Evolutionary conservation across 768 basidiomycete genomes (phyloP), one percentile per base, ranked within the genome.

Genomic region (Podaxis sp.): DNA sequence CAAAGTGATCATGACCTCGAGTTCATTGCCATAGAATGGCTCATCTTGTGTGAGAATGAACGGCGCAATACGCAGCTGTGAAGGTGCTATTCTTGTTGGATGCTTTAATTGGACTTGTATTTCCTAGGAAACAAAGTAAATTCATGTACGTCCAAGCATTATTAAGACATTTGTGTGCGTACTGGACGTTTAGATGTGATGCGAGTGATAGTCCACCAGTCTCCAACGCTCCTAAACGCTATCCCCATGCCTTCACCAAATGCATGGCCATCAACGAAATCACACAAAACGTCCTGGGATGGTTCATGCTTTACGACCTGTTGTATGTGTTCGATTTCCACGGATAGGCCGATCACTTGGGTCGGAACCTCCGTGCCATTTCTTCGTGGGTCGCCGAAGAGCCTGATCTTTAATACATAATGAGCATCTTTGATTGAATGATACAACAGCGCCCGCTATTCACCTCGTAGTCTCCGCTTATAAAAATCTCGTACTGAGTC

Each of bases 401-500:
- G 79, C 65, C 93, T 80, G 61, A 95, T 92, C 89, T 93, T 67
- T 7, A 57, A 24, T 36, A 46, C 49, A 55, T 33, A 26, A 65
- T 54, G 54, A 52, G 4, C 49, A 52, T 2, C 8, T 26, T 57
- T 30, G 52, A 59, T 40, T 33, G 33, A 53, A 24, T 51, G 38
- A 64, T 42, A 46, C 22, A 51, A 22, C 57, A n/a, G 46, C 24
- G 61, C 30, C 58, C 5, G 33, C 62, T 22, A 17, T 57, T 42
- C 65, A 86, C 92, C 82, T 96, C 94, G 69, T 95, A 96, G 65
- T 93, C 87, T 8, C 88, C 92, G 69, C 90, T 89, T 57, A 96
- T 76, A 64, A 90, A 84, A 2, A 95, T 68, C 57, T 88, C 82
- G 67, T 92, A 95, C 17, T 69, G 77, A 19, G 81, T 87, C 40